Conservation (phyloP, 495 filamentous ascomycete genomes). For the Bombardia bombarda region DNA sequence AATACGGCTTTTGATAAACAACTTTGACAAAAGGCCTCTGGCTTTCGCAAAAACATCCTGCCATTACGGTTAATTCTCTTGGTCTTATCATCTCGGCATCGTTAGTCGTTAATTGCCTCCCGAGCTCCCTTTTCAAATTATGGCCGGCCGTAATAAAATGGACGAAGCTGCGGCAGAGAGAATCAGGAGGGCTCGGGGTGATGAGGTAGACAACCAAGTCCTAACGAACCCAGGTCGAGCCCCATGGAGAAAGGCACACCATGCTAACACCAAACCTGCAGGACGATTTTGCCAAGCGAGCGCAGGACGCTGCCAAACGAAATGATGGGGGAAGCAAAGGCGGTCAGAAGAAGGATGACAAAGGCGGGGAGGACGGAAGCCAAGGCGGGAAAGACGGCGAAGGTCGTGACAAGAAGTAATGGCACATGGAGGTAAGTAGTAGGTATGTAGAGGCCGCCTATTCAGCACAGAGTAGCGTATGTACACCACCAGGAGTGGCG, state of each 20-base stretch:
- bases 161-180: slow-evolving; percentile 36
- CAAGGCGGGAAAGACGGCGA: slow-evolving; percentile 5
- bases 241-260: not conserved
- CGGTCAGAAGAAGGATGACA: slow-evolving; percentile 2
- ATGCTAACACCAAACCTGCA: slow-evolving; percentile 8
- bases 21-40: no score
- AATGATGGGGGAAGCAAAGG: slow-evolving; percentile 6
- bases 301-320: slow-evolving; percentile 31
- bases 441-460: no score
- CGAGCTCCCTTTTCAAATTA: no score
- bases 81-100: no score
- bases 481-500: no score
- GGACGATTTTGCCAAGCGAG: slow-evolving; percentile 35
- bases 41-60: no score
- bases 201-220: slow-evolving; percentile 15
- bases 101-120: no score
- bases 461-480: no score
- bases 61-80: no score
- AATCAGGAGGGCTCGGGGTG: slow-evolving; percentile 34
- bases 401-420: slow-evolving; percentile 1
- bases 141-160: no score
- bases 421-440: not conserved
- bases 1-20: no score
- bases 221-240: not conserved
- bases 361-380: slow-evolving; percentile 7